Evolutionary conservation across 495 filamentous ascomycete species (phyloP), one percentile per base, ranked within the genome.

Genomic region (Hypoxylon rickii): DNA sequence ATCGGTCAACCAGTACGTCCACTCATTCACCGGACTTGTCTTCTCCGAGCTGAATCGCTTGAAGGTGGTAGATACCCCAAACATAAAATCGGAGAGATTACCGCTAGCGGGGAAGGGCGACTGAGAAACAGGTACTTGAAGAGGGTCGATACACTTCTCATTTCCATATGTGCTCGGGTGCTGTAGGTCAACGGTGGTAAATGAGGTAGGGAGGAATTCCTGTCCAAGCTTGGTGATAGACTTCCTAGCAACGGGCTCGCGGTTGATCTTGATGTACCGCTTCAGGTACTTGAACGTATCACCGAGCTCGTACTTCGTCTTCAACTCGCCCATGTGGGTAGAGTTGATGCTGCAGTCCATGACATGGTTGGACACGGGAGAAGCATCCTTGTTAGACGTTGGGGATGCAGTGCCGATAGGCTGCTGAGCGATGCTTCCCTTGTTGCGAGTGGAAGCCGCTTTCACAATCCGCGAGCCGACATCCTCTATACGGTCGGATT

Each of bases 271-370:
- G 18, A 80, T 61, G 63, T 81, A 80, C 44, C 79, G 72, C 58
- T 78, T 76, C 13, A 68, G 68, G 59, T 83, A 83, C 50, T 81
- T 73, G 67, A 83, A 77, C 24, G 61, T 68, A 3, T 76, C 74
- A 20, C 71, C 61, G 12, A 83, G 68, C 2, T 72, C 66, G 67
- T 79, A 79, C 45, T 66, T 70, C 11, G 74, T 34, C 52, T 77
- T 70, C 48, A 79, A 65, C 11, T 65, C 51, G 19, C 55, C 62
- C 34, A 81, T 67, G 11, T 69, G 66, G 1, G 64, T 73, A 34
- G 69, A 68, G 58, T 81, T 74, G 46, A 80, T 66, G 55, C 68
- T 64, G 54, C 79, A 83, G 32, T 73, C 64, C 70, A 75, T 76
- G 2, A 46, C 22, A 15, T 64, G 61, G 11, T 50, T 53, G 1